A percentile compares a stretch with the other conserved stretches of the same genome.
Evolutionary conservation across 495 filamentous ascomycete genomes (phyloP).

Genomic region (Patellaria atrata): DNA sequence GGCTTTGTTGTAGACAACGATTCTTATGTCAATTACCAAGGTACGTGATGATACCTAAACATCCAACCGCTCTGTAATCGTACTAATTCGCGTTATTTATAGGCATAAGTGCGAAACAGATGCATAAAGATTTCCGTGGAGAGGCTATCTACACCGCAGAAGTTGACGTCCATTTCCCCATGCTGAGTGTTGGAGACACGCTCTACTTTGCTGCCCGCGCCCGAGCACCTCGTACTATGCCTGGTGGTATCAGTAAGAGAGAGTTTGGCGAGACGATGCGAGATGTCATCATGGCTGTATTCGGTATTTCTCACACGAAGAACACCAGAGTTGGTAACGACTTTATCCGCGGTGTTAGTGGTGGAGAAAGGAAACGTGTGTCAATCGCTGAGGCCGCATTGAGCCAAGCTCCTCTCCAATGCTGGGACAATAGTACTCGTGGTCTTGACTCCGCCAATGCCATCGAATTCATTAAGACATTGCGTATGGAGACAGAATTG

Average conservation of each 20-base stretch:
- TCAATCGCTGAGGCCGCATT: constrained; percentile 29
- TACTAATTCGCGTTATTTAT: neutral
- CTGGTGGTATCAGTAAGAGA: constrained; percentile 20
- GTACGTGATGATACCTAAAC: constrained; percentile 7
- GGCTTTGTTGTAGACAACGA: constrained; percentile 30
- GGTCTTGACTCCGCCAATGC: constrained; percentile 32
- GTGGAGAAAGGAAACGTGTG: constrained; percentile 32
- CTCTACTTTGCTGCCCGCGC: constrained; percentile 28
- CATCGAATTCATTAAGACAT: constrained; percentile 30
- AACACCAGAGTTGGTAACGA: constrained; percentile 32
- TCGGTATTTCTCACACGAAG: constrained; percentile 30
- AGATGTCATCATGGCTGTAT: constrained; percentile 31
- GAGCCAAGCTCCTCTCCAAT: constrained; percentile 26
- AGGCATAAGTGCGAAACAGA: constrained; percentile 28
- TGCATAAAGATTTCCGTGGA: constrained; percentile 30
- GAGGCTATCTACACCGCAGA: constrained; percentile 34
- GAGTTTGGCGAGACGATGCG: constrained; percentile 25
- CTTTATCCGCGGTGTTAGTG: constrained; percentile 28
- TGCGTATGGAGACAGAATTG: constrained; percentile 27
- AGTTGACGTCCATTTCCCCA: constrained; percentile 31
- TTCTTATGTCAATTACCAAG: constrained; percentile 30
- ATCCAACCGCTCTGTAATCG: neutral
- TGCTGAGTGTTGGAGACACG: constrained; percentile 28
- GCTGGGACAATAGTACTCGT: constrained; percentile 31
- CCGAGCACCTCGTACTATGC: constrained; percentile 24